Base-by-base conservation (phyloP, 108 stramenopile genomes). In the Cylindrotheca closterium region DNA sequence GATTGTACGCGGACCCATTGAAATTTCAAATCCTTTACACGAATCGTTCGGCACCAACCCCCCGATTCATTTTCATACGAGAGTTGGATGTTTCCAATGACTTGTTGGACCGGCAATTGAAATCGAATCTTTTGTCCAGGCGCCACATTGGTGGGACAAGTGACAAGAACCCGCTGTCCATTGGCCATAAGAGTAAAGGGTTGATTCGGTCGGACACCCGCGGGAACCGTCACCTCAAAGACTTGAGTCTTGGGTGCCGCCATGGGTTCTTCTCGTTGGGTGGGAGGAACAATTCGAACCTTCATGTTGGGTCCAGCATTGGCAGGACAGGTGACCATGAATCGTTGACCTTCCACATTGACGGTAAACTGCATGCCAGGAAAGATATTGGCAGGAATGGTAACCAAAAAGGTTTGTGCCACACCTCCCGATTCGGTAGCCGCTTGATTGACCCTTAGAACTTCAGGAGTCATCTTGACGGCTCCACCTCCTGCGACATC, bases 41-140 rank as follows among this genome's bases (percentile, higher is more conserved):
- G 86, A 17, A 95, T 70, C 19, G 91, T 88, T 19, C 96, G 72
- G 2, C 70, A 75, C 96, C 96, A 96, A 17, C 93, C 93, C 45
- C 85, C 86, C 57, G 83, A 84, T 22, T 82, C 87, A 32, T 74
- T 73, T 52, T 89, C 84, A 55, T 94, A 90, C 8, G 70, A 70
- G n/a, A 96, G 24, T 55, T 76, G 28, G 55, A 78, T 84, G 18
- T 69, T 63, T 2, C 67, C 56, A 18, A 67, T 67, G 12, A 66
- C 64, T 64, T 74, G 69, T 26, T 70, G 59, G 23, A 94, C 79
- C 4, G 96, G 96, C 5, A 96, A 68, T 70, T 92, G 78, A 58
- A 96, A 96, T 54, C 96, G 74, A 30, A 96, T 89, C 67, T 80
- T 90, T 66, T 87, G 90, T 22, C 96, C 96, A 0, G 96, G 89